phyloP scores from a whole-genome alignment of 352 stramenopile species.

The Thalassiosira gravida region DNA sequence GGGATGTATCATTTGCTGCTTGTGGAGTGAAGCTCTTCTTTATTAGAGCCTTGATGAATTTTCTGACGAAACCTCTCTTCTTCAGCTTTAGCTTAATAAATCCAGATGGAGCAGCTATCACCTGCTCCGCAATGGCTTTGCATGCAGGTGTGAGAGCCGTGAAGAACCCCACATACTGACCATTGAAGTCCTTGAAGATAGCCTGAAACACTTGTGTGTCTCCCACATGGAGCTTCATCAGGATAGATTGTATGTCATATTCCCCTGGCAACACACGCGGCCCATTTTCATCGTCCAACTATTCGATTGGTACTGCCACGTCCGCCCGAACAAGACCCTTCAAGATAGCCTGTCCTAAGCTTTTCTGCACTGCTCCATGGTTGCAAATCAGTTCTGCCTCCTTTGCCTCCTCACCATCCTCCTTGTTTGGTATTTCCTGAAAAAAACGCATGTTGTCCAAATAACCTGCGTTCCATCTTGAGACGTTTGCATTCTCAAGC shows the following conservation, averaged over 20 bases:
- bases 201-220: not conserved
- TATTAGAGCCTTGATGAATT: not conserved
- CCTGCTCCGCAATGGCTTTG: not conserved
- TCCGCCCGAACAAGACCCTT: not conserved
- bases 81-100: not conserved
- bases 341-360: not conserved
- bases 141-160: not conserved
- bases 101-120: not conserved
- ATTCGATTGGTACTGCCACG: not conserved
- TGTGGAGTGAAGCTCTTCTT: not conserved
- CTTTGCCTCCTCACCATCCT: not conserved
- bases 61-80: not conserved
- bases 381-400: not conserved
- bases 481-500: not conserved
- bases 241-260: not conserved
- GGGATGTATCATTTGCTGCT: not conserved
- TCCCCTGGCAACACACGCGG: not conserved
- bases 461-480: not conserved
- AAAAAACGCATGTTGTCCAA: not conserved
- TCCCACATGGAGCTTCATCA: not conserved
- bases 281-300: not conserved
- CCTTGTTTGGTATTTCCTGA: slow-evolving; percentile 3
- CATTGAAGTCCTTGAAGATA: not conserved
- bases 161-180: not conserved
- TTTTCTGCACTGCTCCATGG: slow-evolving; percentile 6